Percentiles rank a stretch among this genome's conserved stretches.
These are phyloP conservation scores for Globisporangium abappressorium DNA, from an alignment of 352 stramenopile species.

Conservation along the genomic window DNA sequence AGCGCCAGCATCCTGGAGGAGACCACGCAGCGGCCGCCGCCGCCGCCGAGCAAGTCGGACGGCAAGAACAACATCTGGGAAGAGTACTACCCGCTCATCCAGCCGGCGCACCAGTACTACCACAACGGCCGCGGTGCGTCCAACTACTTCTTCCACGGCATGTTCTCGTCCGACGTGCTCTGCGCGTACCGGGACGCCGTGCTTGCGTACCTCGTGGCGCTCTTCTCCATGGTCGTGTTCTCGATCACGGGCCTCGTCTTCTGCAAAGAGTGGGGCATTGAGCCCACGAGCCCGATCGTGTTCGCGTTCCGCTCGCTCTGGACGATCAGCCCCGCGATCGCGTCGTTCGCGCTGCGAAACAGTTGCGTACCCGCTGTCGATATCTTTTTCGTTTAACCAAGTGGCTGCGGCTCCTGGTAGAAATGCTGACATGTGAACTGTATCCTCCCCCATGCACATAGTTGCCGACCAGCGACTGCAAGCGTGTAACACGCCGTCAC, in stretches of 20 bases:
- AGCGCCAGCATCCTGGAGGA: background rate
- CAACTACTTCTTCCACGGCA: constrained; percentile 87
- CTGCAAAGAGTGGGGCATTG: constrained; percentile 79
- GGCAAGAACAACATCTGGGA: constrained; percentile 76
- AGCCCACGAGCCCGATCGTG: constrained; percentile 43
- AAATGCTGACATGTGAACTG: background rate
- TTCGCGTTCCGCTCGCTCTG: constrained; percentile 62
- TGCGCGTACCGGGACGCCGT: constrained; percentile 82
- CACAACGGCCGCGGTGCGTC: constrained; percentile 66
- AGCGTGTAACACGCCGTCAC: constrained; percentile 74
- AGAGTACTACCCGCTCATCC: constrained; percentile 86
- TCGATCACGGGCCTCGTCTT: constrained; percentile 80
- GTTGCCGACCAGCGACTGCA: constrained; percentile 67
- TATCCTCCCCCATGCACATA: constrained; percentile 20
- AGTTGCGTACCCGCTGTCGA: constrained; percentile 29
- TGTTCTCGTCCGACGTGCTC: constrained; percentile 86
- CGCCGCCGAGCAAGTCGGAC: constrained; percentile 10
- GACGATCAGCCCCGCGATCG: constrained; percentile 66
- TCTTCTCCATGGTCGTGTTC: constrained; percentile 78
- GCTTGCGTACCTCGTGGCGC: constrained; percentile 72
- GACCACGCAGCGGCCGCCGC: background rate
- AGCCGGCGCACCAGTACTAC: constrained; percentile 79
- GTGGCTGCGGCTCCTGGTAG: constrained; percentile 10
- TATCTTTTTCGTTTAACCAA: constrained; percentile 2
- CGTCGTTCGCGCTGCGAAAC: constrained; percentile 69